phyloP scores from a whole-genome alignment of 345 rosid species.

The Erodium maritimum region DNA sequence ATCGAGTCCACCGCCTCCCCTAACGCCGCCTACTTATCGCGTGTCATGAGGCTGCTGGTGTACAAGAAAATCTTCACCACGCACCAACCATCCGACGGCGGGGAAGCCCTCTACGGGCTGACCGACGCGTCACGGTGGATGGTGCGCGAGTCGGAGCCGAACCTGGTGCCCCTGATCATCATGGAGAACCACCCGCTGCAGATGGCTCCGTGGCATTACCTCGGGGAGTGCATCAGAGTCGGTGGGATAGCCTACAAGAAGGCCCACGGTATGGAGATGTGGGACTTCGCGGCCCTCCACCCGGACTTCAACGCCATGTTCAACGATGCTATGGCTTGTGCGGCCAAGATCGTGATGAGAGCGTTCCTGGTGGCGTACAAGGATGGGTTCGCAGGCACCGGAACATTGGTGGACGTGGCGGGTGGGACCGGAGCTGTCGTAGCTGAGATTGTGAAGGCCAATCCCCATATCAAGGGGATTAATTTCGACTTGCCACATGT shows the following conservation, averaged over 20 bases:
- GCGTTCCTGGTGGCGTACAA: constrained; percentile 1
- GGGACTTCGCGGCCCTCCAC: background rate
- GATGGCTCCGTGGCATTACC: constrained; percentile 14
- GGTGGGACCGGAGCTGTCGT: constrained; percentile 15
- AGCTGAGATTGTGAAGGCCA: constrained; percentile 9
- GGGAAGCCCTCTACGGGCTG: constrained; percentile 18
- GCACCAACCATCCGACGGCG: constrained; percentile 6
- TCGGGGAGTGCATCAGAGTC: constrained; percentile 5
- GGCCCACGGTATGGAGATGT: background rate
- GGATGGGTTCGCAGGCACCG: constrained; percentile 6
- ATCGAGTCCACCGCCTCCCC: constrained; percentile 8
- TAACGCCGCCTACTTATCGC: constrained; percentile 4
- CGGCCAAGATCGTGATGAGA: constrained; percentile 3
- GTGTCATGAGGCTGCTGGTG: constrained; percentile 21
- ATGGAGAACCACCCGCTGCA: constrained; percentile 18
- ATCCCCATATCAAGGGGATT: constrained; percentile 15
- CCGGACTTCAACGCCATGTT: background rate
- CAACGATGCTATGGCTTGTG: background rate
- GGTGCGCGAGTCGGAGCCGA: constrained; percentile 8
- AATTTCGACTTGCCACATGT: constrained; percentile 10
- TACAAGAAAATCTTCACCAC: constrained; percentile 11
- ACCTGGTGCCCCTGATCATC: constrained; percentile 17
- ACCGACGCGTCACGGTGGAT: constrained; percentile 24
- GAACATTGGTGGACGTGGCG: constrained; percentile 12
- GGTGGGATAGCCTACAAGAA: no score